phyloP scores from a whole-genome alignment of 768 basidiomycete genomes.

The Asterophora parasitica region DNA sequence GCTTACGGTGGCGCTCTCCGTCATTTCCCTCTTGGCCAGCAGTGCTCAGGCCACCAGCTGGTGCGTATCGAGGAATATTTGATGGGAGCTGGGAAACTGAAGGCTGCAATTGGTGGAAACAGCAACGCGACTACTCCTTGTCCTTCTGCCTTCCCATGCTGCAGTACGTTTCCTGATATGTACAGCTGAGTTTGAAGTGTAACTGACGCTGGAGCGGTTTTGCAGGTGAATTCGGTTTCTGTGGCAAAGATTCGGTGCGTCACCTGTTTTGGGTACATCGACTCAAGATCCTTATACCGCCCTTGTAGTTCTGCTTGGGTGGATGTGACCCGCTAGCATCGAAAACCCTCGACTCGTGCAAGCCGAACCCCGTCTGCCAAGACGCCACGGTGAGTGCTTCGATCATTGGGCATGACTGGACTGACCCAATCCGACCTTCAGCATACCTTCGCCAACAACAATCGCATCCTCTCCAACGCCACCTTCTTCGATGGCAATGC shows the following conservation, averaged over 20 bases:
- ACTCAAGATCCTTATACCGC: constrained; percentile 3
- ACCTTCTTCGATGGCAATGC: constrained; percentile 74
- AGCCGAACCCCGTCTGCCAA: constrained; percentile 68
- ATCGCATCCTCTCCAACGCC: constrained; percentile 60
- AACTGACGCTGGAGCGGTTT: background rate
- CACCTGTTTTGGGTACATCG: background rate
- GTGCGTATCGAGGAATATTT: constrained; percentile 1
- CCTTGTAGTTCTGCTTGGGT: constrained; percentile 66
- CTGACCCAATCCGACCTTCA: constrained; percentile 22
- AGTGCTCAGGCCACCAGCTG: constrained; percentile 10
- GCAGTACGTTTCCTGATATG: constrained; percentile 34
- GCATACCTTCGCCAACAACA: constrained; percentile 62
- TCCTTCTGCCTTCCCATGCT: constrained; percentile 43
- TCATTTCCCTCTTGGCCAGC: constrained; percentile 11
- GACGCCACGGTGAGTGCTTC: constrained; percentile 40
- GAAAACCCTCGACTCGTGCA: constrained; percentile 57
- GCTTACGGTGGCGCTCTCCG: constrained; percentile 9
- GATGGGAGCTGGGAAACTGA: background rate
- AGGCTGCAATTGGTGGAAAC: background rate
- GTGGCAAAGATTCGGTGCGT: constrained; percentile 41
- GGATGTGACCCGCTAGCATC: constrained; percentile 84
- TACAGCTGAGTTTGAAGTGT: background rate
- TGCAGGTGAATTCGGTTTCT: constrained; percentile 51
- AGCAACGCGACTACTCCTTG: constrained; percentile 44
- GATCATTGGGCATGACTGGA: background rate